Base-by-base conservation (phyloP, 192 early-diverging fungal genomes). In the Linnemannia exigua region DNA sequence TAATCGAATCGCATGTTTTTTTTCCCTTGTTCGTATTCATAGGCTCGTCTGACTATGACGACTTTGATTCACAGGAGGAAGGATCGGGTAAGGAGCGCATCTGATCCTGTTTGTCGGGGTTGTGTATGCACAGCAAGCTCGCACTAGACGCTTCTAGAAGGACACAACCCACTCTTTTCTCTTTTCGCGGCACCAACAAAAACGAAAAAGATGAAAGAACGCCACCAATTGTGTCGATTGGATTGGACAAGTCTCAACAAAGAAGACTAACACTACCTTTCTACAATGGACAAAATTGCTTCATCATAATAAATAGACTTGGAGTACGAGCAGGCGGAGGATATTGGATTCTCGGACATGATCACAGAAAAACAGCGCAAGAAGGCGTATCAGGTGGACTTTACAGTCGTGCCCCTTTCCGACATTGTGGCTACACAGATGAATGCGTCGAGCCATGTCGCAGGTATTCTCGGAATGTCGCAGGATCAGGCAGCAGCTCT, bases 371-470 rank as follows among this genome's bases (percentile, higher is more conserved):
- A 90, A 67, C 90, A 93, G 75, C 80, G 89, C 22, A 91, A 91
- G 68, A 92, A 92, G 74, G 87, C 80, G n/a, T 96, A 95, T 83
- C 88, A 96, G 80, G 94, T 96, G 20, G 96, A 96, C 68, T 97
- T 91, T 75, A 88, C 87, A 35, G 92, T 95, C 77, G 91, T 93
- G 72, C 90, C 91, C n/a, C 82, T 88, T 12, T 46, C 79, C 28
- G 93, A 94, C 31, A 94, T 97, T 41, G 61, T 90, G 28, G 80
- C 76, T 19, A 90, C 91, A 67, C 97, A 97, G 74, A 82, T 87
- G 9, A 80, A 84, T 63, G 95, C 96, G 82, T 90, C 95, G 28
- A 84, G 67, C 67, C 95, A 97, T 70, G 96, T 98, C 11, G 81
- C 92, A 15, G 89, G 88, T 28, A 93, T 98, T 70, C 88, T 97